Percentiles rank a stretch among this genome's conserved stretches.
phyloP scores from a whole-genome alignment of 2,329 filamentous ascomycete genomes.

The Sarocladiaceae sp. region DNA sequence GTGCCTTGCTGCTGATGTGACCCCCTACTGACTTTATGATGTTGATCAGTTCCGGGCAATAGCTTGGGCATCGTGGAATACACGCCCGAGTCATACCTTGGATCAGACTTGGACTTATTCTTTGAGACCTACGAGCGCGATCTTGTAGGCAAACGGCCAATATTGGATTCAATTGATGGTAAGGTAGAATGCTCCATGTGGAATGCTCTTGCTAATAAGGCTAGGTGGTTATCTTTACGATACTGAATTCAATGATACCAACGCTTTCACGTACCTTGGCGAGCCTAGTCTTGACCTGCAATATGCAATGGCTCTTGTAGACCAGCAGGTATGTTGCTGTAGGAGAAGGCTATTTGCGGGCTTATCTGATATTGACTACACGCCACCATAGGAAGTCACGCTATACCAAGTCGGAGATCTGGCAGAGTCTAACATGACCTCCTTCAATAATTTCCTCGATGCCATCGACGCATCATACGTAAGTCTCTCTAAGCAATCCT shows the following conservation, averaged over 20 bases:
- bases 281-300: slow-evolving; percentile 6
- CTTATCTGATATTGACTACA: background rate
- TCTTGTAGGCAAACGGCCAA: background rate
- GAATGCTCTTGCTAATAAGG: background rate
- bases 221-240: background rate
- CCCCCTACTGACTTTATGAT: background rate
- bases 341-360: background rate
- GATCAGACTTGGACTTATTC: background rate
- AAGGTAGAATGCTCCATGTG: background rate
- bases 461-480: slow-evolving; percentile 2
- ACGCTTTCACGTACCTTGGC: background rate
- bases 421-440: slow-evolving; percentile 2
- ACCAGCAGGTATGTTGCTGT: background rate
- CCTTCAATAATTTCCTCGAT: slow-evolving; percentile 3
- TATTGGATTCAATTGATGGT: slow-evolving; percentile 1
- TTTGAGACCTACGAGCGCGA: background rate
- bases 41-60: background rate
- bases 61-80: slow-evolving; percentile 1
- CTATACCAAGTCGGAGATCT: slow-evolving; percentile 6
- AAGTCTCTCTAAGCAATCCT: background rate
- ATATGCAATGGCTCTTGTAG: slow-evolving; percentile 4
- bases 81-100: slow-evolving; percentile 2
- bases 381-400: background rate
- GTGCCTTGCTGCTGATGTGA: background rate
- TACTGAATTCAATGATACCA: background rate